phyloP scores from a whole-genome alignment of 257 asterid species.

The Cynanchum wilfordii region DNA sequence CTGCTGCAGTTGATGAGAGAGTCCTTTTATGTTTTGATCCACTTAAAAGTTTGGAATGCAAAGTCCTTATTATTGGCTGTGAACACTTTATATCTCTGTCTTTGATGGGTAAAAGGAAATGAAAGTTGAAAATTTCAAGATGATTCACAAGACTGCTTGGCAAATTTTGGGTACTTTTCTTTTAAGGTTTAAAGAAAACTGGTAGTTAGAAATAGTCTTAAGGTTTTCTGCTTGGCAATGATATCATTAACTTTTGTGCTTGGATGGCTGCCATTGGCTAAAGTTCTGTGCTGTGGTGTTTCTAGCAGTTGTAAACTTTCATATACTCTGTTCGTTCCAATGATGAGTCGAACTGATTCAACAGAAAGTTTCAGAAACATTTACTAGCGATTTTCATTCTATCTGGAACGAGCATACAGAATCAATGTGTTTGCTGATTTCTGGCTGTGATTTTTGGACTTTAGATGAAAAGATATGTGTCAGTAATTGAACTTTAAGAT shows the following conservation, averaged over 20 bases:
- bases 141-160: neutral
- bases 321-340: neutral
- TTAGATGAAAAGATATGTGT: neutral
- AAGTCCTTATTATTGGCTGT: neutral
- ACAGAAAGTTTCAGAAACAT: neutral
- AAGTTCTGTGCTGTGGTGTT: neutral
- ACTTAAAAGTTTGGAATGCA: neutral
- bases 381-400: neutral
- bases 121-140: neutral
- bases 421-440: neutral
- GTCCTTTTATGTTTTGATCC: no score
- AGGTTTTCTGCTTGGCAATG: neutral
- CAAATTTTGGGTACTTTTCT: neutral
- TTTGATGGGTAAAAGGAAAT: neutral
- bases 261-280: neutral
- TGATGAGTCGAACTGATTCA: neutral
- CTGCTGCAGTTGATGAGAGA: slow-evolving; percentile 1
- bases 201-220: neutral
- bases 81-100: neutral
- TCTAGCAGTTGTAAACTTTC: slow-evolving; percentile 1
- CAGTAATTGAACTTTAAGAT: neutral
- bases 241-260: neutral
- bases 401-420: neutral
- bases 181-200: neutral
- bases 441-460: neutral